Evolutionary conservation across 768 basidiomycete species (phyloP), one percentile per base, ranked within the genome.

Genomic region (Termitomyces sp.): DNA sequence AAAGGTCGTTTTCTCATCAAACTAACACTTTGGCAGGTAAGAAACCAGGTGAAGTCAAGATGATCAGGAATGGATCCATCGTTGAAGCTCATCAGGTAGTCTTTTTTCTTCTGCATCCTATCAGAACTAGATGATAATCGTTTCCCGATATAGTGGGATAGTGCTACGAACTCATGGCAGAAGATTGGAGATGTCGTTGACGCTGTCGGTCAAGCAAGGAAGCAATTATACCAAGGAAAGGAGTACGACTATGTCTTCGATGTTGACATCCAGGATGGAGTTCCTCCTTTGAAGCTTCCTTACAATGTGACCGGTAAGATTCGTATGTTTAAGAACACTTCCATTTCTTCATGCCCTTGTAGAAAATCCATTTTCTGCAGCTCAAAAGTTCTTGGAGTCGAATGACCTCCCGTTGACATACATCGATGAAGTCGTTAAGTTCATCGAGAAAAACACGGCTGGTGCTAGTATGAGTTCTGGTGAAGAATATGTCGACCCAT

Each of bases 181-280:
- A 96, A 95, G 68, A 85, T 98, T 34, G 97, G 97, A 23, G 89
- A 95, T 63, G 95, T 98, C 5, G 94, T 95, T 4, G 97, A 97
- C 66, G 95, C 94, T 19, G 89, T 96, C 51, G 91, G 94, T 23
- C 84, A 87, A 35, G 84, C 84, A n/a, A 80, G 93, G 56, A 95
- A 91, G 71, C 91, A 95, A 70, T 79, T 97, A n/a, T 88, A 89
- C 66, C 72, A 94, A 63, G 97, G 97, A 17, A 87, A 88, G 66
- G 96, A 98, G 72, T 99, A 95, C 66, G 97, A 99, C 72, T 97
- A 97, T 65, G 96, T 99, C n/a, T 98, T 98, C 65, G 95, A 97
- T 66, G 95, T 99, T 35, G 97, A 98, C 65, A 88, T 98, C 27
- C 81, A 92, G 65, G 96, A 97, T 58, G 95, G 94, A 2, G 85